Percentiles rank a stretch among this genome's conserved stretches.
phyloP scores from a whole-genome alignment of 2,329 filamentous ascomycete genomes.

The Trichoderma sp. region DNA sequence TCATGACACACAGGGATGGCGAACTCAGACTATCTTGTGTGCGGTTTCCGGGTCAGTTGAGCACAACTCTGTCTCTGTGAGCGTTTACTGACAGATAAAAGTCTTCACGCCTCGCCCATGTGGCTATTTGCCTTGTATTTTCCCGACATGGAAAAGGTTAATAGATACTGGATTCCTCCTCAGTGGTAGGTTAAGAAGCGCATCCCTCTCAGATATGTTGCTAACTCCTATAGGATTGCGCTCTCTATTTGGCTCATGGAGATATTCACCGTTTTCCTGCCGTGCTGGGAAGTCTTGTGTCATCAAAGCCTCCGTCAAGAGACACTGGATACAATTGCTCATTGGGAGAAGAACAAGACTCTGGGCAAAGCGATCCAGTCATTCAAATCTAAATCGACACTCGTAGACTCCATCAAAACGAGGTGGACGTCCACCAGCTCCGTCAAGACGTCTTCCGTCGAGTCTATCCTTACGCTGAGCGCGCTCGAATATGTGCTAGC shows the following conservation, averaged over 20 bases:
- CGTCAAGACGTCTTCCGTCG: constrained; percentile 33
- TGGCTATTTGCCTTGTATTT: constrained; percentile 61
- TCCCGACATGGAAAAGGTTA: constrained; percentile 52
- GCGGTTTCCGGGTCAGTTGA: constrained; percentile 44
- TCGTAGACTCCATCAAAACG: constrained; percentile 34
- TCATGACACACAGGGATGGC: constrained; percentile 65
- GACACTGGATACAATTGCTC: constrained; percentile 47
- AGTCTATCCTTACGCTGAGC: constrained; percentile 58
- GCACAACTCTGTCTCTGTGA: not conserved
- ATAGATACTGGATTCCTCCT: constrained; percentile 57
- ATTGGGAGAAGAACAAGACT: constrained; percentile 46
- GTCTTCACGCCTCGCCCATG: constrained; percentile 64
- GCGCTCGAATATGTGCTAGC: constrained; percentile 63
- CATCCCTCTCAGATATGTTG: constrained; percentile 40
- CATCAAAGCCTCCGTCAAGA: constrained; percentile 45
- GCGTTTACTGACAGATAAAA: constrained; percentile 32
- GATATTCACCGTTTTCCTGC: constrained; percentile 62
- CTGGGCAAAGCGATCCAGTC: constrained; percentile 28
- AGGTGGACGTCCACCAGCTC: constrained; percentile 40
- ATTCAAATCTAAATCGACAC: constrained; percentile 29
- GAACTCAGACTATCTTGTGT: constrained; percentile 59
- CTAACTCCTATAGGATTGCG: constrained; percentile 36
- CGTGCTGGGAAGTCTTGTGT: constrained; percentile 58
- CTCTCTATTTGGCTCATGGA: constrained; percentile 62
- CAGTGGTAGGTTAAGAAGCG: constrained; percentile 56